A percentile compares a stretch with the other conserved stretches of the same genome.
phyloP scores from a whole-genome alignment of 139 green algal species.

The Chlorella sp. region DNA sequence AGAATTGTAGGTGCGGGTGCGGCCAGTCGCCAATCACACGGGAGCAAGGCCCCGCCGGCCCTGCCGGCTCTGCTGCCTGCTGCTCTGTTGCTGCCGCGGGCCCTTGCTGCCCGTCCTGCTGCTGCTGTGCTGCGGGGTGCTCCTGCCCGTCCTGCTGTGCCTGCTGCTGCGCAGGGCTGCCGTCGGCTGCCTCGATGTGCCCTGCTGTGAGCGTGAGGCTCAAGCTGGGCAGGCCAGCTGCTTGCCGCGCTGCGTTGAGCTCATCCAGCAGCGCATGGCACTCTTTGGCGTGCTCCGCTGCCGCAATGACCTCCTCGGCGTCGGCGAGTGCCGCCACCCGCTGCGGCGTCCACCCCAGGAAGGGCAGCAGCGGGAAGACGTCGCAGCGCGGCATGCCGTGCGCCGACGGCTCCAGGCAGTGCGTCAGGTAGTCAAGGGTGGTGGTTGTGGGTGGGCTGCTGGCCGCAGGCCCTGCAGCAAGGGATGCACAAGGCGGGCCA shows the following conservation, averaged over 20 bases:
- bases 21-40: slow-evolving; percentile 25
- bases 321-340: slow-evolving; percentile 9
- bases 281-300: slow-evolving; percentile 16
- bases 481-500: background rate
- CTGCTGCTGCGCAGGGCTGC: slow-evolving; percentile 8
- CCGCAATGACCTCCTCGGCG: slow-evolving; percentile 29
- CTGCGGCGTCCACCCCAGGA: slow-evolving; percentile 23
- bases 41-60: background rate
- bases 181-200: background rate
- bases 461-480: slow-evolving; percentile 13
- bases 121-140: background rate
- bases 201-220: slow-evolving; percentile 18
- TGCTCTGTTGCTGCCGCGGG: slow-evolving; percentile 20
- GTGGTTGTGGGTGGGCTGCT: background rate
- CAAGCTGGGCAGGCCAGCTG: slow-evolving; percentile 4
- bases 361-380: slow-evolving; percentile 39
- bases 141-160: slow-evolving; percentile 12
- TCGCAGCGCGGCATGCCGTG: slow-evolving; percentile 5
- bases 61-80: background rate
- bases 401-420: slow-evolving; percentile 22
- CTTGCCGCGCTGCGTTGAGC: slow-evolving; percentile 21
- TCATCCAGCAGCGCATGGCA: slow-evolving; percentile 10
- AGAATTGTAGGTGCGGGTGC: slow-evolving; percentile 46
- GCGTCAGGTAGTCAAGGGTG: slow-evolving; percentile 36
- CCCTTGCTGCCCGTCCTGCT: background rate